A percentile compares a stretch with the other conserved stretches of the same genome.
These are phyloP conservation scores for Lactarius sp. DNA, from an alignment of 768 basidiomycete genomes.

Conservation along the genomic window DNA sequence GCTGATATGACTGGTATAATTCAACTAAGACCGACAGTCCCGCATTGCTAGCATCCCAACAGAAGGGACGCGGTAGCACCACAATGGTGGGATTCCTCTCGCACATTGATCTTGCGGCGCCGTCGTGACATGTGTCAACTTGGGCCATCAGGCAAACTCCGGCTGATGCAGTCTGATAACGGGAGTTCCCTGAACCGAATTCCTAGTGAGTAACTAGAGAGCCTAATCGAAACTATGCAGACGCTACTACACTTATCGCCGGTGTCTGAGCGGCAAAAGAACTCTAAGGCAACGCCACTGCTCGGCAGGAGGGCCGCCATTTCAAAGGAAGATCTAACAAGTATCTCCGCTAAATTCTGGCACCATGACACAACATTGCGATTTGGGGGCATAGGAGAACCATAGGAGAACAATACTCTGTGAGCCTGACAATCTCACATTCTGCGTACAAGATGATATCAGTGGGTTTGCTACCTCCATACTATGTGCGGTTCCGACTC, in stretches of 20 bases:
- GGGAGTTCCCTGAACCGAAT: neutral
- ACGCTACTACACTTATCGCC: conserved; percentile 1
- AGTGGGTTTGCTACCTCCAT: no score
- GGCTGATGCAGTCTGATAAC: neutral
- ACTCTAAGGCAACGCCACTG: conserved; percentile 1
- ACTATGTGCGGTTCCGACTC: neutral
- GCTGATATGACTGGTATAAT: no score
- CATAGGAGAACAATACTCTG: neutral
- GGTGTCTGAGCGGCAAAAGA: conserved; percentile 5
- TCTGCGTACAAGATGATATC: no score
- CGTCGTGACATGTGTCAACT: neutral
- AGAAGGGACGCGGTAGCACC: neutral
- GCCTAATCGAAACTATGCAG: neutral
- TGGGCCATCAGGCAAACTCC: conserved; percentile 1
- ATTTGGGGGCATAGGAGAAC: neutral
- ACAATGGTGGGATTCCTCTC: neutral
- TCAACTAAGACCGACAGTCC: no score
- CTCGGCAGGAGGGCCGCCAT: neutral
- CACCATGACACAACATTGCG: neutral
- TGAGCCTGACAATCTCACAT: neutral
- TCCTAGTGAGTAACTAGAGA: neutral
- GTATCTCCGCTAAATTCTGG: neutral
- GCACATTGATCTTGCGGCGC: neutral
- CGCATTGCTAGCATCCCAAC: no score
- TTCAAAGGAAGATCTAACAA: neutral